Evolutionary conservation across 2,329 filamentous ascomycete genomes (phyloP).

Genomic region (Pseudogymnoascus pannorum): DNA sequence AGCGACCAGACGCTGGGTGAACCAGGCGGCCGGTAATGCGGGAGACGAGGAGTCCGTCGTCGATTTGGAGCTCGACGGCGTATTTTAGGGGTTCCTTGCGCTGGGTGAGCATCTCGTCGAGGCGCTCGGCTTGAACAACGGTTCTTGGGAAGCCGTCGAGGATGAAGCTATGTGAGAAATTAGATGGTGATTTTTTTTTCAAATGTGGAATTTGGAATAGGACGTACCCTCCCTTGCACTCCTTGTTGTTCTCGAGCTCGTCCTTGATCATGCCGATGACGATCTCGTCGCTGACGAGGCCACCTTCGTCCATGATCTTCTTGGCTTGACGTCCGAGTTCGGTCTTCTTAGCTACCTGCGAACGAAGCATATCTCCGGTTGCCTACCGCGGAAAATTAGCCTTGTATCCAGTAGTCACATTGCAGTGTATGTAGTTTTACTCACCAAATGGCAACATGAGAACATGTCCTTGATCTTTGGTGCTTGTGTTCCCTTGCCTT

Average conservation of each 20-base stretch:
- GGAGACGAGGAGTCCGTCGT: constrained; percentile 85
- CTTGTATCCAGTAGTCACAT: constrained; percentile 14
- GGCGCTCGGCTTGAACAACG: constrained; percentile 86
- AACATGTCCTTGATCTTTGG: constrained; percentile 98
- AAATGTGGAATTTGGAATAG: constrained; percentile 9
- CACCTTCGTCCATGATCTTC: constrained; percentile 99
- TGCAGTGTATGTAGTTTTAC: constrained; percentile 26
- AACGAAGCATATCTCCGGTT: constrained; percentile 97
- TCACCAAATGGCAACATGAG: constrained; percentile 91
- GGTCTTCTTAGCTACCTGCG: constrained; percentile 97
- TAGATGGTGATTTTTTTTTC: constrained; percentile 12
- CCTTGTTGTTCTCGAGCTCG: constrained; percentile 85
- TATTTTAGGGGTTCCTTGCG: constrained; percentile 84
- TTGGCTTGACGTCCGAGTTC: constrained; percentile 90
- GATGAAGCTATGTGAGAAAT: constrained; percentile 65
- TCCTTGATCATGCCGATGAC: constrained; percentile 99
- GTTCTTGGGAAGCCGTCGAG: constrained; percentile 98
- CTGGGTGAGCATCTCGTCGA: constrained; percentile 80
- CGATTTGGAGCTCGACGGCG: constrained; percentile 93
- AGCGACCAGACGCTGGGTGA: constrained; percentile 91
- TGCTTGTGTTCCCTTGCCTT: constrained; percentile 98
- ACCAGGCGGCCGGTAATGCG: constrained; percentile 94
- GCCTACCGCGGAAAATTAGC: constrained; percentile 50
- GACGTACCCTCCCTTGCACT: constrained; percentile 91
- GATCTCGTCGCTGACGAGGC: constrained; percentile 96